Evolutionary conservation across 345 rosid genomes (phyloP).

Genomic region (Physaria fendleri): DNA sequence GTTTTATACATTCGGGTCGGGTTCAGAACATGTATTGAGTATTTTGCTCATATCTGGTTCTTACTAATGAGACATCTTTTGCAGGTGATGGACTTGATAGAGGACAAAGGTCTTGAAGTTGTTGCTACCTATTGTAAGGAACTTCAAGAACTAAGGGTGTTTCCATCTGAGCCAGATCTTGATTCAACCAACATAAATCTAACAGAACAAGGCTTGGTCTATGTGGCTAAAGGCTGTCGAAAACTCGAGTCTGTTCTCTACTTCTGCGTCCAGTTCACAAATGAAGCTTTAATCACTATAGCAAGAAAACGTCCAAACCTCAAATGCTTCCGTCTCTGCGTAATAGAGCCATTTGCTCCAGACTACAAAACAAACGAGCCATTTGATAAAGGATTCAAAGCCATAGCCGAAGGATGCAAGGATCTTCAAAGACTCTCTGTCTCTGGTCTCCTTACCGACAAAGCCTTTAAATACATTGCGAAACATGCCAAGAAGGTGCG

Average conservation of each 20-base stretch:
- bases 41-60: too few species aligned
- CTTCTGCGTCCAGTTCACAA: conserved; percentile 77
- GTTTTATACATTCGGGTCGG: too few species aligned
- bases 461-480: conserved; percentile 75
- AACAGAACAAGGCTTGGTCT: conserved; percentile 82
- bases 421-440: conserved; percentile 77
- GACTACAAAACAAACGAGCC: conserved; percentile 75
- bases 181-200: conserved; percentile 51
- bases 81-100: conserved; percentile 88
- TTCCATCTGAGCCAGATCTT: conserved; percentile 75
- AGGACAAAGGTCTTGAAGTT: conserved; percentile 77
- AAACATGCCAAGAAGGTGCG: conserved; percentile 66
- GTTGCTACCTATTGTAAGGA: conserved; percentile 74
- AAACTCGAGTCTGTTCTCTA: conserved; percentile 80
- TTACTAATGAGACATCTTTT: conserved; percentile 13
- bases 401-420: conserved; percentile 78
- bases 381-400: conserved; percentile 88
- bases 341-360: conserved; percentile 66
- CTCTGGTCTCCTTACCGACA: conserved; percentile 85
- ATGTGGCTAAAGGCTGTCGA: conserved; percentile 69
- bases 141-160: conserved; percentile 77
- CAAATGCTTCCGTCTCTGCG: conserved; percentile 80
- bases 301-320: conserved; percentile 69
- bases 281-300: conserved; percentile 65
- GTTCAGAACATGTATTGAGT: too few species aligned